These are phyloP conservation scores for Talaromyces sp. DNA, from an alignment of 2,329 filamentous ascomycete species.

Conservation along the genomic window DNA sequence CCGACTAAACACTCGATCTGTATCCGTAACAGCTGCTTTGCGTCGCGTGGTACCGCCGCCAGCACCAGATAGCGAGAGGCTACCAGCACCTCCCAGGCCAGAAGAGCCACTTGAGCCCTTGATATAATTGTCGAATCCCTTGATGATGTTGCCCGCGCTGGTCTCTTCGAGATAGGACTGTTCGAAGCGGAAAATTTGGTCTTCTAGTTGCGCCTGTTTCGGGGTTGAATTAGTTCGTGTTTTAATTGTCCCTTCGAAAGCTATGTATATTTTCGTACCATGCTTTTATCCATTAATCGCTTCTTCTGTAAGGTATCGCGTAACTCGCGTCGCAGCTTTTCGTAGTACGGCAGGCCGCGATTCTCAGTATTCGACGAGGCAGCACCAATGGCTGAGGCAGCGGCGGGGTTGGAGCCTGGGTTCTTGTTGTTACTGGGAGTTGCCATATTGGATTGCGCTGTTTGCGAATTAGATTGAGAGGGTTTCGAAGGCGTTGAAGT, in stretches of 20 bases:
- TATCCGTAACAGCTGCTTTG: conserved; percentile 40
- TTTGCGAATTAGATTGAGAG: not conserved
- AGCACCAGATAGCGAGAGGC: conserved; percentile 24
- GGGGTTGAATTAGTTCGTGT: too few species aligned
- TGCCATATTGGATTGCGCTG: not conserved
- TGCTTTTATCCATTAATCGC: conserved; percentile 54
- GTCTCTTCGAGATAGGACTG: conserved; percentile 86
- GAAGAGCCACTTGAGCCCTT: conserved; percentile 63
- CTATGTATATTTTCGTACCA: too few species aligned
- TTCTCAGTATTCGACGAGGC: conserved; percentile 22
- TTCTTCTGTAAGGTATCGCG: conserved; percentile 63
- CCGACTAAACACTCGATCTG: conserved; percentile 43
- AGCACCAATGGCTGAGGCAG: not conserved
- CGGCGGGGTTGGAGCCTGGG: conserved; percentile 10
- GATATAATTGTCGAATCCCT: conserved; percentile 96
- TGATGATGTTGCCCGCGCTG: conserved; percentile 85
- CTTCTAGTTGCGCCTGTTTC: conserved; percentile 58
- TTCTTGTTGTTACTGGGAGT: conserved; percentile 3
- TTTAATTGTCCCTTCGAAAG: too few species aligned
- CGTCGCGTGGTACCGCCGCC: conserved; percentile 24
- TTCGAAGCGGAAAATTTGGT: conserved; percentile 78
- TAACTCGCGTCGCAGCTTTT: conserved; percentile 62
- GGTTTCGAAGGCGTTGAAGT: not conserved
- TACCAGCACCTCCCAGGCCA: conserved; percentile 14
- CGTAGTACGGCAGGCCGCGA: conserved; percentile 60